These are phyloP conservation scores for Linaria vulgaris DNA, from an alignment of 257 asterid genomes.

Conservation along the genomic window DNA sequence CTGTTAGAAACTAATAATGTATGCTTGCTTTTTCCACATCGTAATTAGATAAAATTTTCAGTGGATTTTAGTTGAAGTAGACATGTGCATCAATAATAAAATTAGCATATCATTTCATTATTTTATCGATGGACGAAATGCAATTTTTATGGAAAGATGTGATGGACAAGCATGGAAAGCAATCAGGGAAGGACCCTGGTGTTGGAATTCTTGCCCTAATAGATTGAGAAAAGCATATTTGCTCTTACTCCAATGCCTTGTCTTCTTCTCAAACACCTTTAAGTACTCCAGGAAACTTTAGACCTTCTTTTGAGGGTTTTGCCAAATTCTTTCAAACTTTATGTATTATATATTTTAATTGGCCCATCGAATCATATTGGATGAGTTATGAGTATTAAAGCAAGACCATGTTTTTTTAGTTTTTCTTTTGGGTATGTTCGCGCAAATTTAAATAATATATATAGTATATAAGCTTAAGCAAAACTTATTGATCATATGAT, in stretches of 20 bases:
- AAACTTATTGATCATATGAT: constrained; percentile 3
- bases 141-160: constrained; percentile 9
- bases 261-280: constrained; percentile 58
- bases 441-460: constrained; percentile 26
- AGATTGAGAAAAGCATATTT: constrained; percentile 45
- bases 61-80: no score
- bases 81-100: no score
- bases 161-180: constrained; percentile 31
- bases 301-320: constrained; percentile 72
- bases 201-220: constrained; percentile 35
- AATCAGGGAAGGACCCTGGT: constrained; percentile 35
- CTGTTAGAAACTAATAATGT: no score
- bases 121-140: no score
- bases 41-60: no score
- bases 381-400: constrained; percentile 28
- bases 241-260: constrained; percentile 53
- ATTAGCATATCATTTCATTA: no score
- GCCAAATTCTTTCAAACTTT: constrained; percentile 52
- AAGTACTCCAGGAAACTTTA: constrained; percentile 55
- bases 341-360: constrained; percentile 20
- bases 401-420: not conserved
- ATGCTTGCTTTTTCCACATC: no score
- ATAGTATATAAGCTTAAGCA: constrained; percentile 19
- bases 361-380: constrained; percentile 21
- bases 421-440: constrained; percentile 30